Evolutionary conservation across 2,329 filamentous ascomycete species (phyloP), one percentile per base, ranked within the genome.

Genomic region (Pseudocercospora eumusae): DNA sequence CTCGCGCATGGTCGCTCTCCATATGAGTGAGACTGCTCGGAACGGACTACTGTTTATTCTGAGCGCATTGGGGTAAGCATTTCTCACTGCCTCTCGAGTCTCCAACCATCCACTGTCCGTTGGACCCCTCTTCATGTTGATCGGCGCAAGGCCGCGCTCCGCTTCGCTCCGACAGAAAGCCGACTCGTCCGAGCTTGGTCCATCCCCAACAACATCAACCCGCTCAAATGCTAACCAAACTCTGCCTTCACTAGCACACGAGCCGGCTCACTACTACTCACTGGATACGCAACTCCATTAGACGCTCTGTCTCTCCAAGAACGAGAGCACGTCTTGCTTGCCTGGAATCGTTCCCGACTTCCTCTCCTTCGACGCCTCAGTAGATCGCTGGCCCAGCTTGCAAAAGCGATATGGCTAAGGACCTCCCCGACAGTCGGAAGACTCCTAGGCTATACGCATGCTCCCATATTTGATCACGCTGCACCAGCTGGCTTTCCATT

Each of bases 221-320:
- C 59, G 42, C 57, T 55, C 40, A 33, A 57, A 36, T 57, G 66
- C 66, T 68, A 64, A 68, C 62, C 33, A 52, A 56, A 33, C 15
- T 36, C 28, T 54, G 18, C 45, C 54, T 42, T 58, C 15, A 55
- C 47, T 58, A 90, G 86, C 63, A 87, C 86, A 21, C 82, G 84
- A 33, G 73, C 82, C 3, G 88, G 88, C 25, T 85, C 86, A 25
- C 75, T 89, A 18, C 73, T 89, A 5, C 78, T 91, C 52, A 92
- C 89, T 0, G 88, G 89, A n/a, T 84, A 86, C 71, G 80, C 83
- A 66, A 84, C 82, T 0, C 85, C 88, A 1, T 75, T 91, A 50
- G 80, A 85, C 57, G 76, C 84, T 56, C 88, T 90, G 66, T 83
- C 88, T 0, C 68, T 86, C 20, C 75, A 82, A 33, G 77, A 85